phyloP scores from a whole-genome alignment of 345 rosid genomes.

The Syzygium grande region DNA sequence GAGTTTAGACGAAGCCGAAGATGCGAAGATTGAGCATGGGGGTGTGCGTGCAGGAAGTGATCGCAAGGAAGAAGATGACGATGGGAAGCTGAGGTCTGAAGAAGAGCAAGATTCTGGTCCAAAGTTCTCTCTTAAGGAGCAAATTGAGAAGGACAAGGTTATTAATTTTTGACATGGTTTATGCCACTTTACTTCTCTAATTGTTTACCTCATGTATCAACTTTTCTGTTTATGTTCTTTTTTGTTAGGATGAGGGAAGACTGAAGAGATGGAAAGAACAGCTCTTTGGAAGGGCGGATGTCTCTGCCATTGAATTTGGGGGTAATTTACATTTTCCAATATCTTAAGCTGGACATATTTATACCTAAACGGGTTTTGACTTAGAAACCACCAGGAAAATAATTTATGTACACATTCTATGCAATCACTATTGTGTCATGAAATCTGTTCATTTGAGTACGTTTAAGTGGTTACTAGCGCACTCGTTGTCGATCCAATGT shows the following conservation, averaged over 20 bases:
- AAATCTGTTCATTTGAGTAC: neutral
- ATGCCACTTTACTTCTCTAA: neutral
- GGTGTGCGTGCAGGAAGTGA: neutral
- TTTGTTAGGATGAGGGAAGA: conserved; percentile 11
- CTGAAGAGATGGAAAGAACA: conserved; percentile 22
- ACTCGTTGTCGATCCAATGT: neutral
- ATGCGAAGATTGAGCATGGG: neutral
- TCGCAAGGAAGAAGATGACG: neutral
- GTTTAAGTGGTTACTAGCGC: neutral
- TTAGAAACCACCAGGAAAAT: neutral
- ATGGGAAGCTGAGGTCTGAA: neutral
- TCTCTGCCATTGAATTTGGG: conserved; percentile 7
- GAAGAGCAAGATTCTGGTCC: conserved; percentile 3
- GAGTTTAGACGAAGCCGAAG: neutral
- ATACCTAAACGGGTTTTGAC: neutral
- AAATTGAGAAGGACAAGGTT: conserved; percentile 22
- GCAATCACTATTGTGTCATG: neutral
- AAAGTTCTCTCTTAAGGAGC: conserved; percentile 16
- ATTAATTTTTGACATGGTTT: neutral
- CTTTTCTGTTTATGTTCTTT: neutral
- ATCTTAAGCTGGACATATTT: neutral
- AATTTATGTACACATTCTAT: too few species aligned
- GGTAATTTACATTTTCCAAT: neutral
- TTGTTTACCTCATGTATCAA: neutral
- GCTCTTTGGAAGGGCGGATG: conserved; percentile 16